Evolutionary conservation across 768 basidiomycete species (phyloP), one percentile per base, ranked within the genome.

Genomic region (Chlorophyllum brunneum): DNA sequence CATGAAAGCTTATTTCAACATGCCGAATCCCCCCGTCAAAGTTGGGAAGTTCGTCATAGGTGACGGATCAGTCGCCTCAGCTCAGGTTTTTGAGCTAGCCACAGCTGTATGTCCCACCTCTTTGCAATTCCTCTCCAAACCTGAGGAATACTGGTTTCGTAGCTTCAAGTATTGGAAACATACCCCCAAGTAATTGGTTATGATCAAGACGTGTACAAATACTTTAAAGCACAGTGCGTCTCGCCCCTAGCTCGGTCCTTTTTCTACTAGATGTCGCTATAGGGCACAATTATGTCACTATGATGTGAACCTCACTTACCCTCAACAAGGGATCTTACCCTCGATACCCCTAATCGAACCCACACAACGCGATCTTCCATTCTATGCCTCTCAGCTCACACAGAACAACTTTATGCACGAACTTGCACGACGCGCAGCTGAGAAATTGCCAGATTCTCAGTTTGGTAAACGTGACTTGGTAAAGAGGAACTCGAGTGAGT

Each of bases 151-250:
- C 22, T 31, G 13, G n/a, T 33, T 56, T 18, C 27, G 5, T 55
- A 85, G 84, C 62, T 81, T 36, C 74, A 65, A 50, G 71, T 85
- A 26, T 64, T 88, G 15, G 79, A 86, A 66, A 88, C 88, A 3
- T 86, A 83, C 61, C 88, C 88, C 1, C 87, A 88, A 61, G 67
- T 89, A 24, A 86, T 90, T 46, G 83, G 79, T 29, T 89, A 89
- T 59, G 82, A 89, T 56, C 70, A 72, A 40, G 76, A 78, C 4
- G 82, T 86, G 5, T 82, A 78, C 60, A 73, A 81, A 50, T 86
- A 86, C 61, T 88, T 88, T 66, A 75, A 77, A 56, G 71, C 79
- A 57, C 84, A 86, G 86, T 86, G 56, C 54, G 83, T 71, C 9
- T 10, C 22, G 15, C 20, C 15, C 43, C 27, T 3, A n/a, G 13